These are phyloP conservation scores for Populus tremula DNA, from an alignment of 345 rosid species.

Conservation along the genomic window DNA sequence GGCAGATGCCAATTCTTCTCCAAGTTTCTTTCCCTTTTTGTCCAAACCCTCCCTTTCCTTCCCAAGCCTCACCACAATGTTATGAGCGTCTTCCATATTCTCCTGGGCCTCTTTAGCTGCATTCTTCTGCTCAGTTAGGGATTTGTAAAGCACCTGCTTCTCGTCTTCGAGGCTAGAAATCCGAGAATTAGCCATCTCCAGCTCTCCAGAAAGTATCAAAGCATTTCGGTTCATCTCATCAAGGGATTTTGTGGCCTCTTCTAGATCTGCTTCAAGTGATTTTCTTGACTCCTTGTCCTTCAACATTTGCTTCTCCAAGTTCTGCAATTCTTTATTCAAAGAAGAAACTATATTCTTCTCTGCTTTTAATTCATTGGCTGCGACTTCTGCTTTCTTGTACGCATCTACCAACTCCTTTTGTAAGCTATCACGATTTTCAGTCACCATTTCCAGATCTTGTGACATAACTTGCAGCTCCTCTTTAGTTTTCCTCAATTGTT, in stretches of 20 bases:
- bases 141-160: conserved; percentile 66
- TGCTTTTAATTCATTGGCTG: conserved; percentile 53
- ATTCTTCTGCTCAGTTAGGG: conserved; percentile 62
- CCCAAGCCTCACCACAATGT: conserved; percentile 73
- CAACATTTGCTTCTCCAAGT: conserved; percentile 59
- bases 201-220: conserved; percentile 53
- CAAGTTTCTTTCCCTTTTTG: conserved; percentile 70
- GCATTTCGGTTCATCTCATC: conserved; percentile 78
- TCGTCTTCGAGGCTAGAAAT: conserved; percentile 71
- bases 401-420: conserved; percentile 60
- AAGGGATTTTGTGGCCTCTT: conserved; percentile 85
- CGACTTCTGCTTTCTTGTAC: conserved; percentile 54
- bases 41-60: conserved; percentile 72
- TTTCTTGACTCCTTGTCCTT: conserved; percentile 64
- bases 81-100: conserved; percentile 90
- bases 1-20: conserved; percentile 67
- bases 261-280: conserved; percentile 68
- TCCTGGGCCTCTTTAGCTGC: conserved; percentile 61
- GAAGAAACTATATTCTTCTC: conserved; percentile 48
- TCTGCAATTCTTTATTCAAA: conserved; percentile 53
- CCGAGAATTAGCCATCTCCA: conserved; percentile 55
- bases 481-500: conserved; percentile 46
- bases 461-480: conserved; percentile 46
- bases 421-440: conserved; percentile 49
- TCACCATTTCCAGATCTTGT: conserved; percentile 42